Base-by-base conservation (phyloP, 306 rosid species). In the Corylus avellana region DNA sequence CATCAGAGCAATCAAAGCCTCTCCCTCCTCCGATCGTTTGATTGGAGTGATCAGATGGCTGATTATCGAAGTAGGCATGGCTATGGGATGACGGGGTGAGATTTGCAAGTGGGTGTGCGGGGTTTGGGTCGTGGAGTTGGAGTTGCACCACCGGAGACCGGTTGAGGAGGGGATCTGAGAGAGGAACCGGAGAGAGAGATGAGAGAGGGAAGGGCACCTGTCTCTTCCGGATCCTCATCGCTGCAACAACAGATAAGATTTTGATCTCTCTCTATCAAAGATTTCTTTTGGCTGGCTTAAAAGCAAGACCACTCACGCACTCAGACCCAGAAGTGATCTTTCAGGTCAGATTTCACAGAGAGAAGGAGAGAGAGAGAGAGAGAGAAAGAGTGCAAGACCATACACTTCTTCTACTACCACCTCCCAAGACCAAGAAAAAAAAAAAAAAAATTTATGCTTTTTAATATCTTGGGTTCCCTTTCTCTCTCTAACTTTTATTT, bases 181-280 rank as follows among this genome's bases (percentile, higher is more conserved):
- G 77, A 61, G 89, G 84, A 48, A 76, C 76, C 64, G 97, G 84
- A 16, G 86, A 79, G 71, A 87, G 87, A 50, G 88, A 78, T 0
- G 91, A 91, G 6, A 88, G 83, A 54, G 94, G 88, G 46, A 85
- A 88, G 73, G 93, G 87, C 2, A 84, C 79, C 80, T 77, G 88
- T 5, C 97, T 80, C 76, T 90, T 90, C 20, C 97, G 91, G 91
- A 94, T 94, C 87, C 98, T 91, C 98, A 93, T 92, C 82, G 83
- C 79, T 81, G 81, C 77, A 75, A 42, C 64, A 82, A 77, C 77
- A 18, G 78, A 79, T 22, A 57, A 18, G 70, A 66, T 57, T 70
- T 6, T 56, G 56, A 18, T 20, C 63, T 63, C 25, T 3, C 47
- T 71, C 35, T 32, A 32, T 32, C 70, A 53, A 37, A 54, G 69